Evolutionary conservation across 768 basidiomycete genomes (phyloP).

Genomic region (Sporobolomyces roseus): DNA sequence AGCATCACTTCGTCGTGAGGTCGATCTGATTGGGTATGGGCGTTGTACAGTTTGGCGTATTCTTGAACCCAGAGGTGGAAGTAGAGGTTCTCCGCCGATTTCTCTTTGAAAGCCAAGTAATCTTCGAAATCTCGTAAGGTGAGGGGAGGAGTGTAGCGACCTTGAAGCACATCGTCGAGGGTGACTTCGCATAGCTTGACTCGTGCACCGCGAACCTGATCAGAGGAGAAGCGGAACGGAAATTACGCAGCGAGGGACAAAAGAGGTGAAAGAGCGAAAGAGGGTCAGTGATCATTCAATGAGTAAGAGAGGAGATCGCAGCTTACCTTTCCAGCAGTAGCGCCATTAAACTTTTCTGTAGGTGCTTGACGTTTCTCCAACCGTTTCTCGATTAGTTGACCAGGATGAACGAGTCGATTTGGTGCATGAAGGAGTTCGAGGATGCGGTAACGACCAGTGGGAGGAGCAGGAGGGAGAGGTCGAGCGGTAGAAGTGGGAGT

Average conservation of each 20-base stretch:
- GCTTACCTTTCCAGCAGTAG: conserved; percentile 22
- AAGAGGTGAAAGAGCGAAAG: too few relatives aligned
- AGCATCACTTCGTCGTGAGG: conserved; percentile 16
- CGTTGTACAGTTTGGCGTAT: conserved; percentile 24
- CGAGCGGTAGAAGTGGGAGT: background rate
- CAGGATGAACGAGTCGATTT: conserved; percentile 15
- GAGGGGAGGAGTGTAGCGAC: conserved; percentile 28
- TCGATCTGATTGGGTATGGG: background rate
- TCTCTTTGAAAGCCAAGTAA: conserved; percentile 31
- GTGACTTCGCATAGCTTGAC: conserved; percentile 33
- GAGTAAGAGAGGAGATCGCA: too few relatives aligned
- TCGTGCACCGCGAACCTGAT: conserved; percentile 23
- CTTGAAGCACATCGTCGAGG: conserved; percentile 26
- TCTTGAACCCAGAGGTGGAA: conserved; percentile 30
- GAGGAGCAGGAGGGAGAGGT: conserved; percentile 20
- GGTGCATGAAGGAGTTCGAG: conserved; percentile 11
- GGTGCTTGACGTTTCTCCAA: background rate
- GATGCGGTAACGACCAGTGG: conserved; percentile 23
- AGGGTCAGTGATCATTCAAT: too few relatives aligned
- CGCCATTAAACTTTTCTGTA: conserved; percentile 8
- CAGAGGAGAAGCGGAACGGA: background rate
- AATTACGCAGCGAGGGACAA: too few relatives aligned
- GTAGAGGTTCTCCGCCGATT: conserved; percentile 33
- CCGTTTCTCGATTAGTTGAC: conserved; percentile 19
- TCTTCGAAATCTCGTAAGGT: conserved; percentile 36